Conservation (phyloP, 768 basidiomycete genomes). For the Chalciporus pseudorubinellus region DNA sequence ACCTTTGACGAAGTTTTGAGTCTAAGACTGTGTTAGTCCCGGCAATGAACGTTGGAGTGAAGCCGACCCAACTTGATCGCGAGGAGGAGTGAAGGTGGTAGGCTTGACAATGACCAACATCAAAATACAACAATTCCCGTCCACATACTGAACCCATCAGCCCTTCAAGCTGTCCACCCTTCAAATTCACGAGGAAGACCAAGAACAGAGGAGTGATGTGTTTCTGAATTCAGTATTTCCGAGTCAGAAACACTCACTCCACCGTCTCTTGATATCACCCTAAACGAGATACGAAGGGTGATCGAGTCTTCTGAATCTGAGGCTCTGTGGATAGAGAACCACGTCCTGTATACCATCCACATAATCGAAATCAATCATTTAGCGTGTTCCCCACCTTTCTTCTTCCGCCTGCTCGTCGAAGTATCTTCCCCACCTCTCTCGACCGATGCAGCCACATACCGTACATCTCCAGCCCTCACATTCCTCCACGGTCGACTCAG, state of each 20-base stretch:
- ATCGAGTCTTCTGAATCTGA: neutral
- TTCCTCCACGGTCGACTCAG: slow-evolving; percentile 45
- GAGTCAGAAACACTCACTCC: neutral
- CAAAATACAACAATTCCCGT: too few species aligned
- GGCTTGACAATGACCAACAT: too few species aligned
- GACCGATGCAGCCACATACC: slow-evolving; percentile 37
- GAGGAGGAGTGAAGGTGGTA: too few species aligned
- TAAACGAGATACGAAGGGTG: neutral
- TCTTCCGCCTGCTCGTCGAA: slow-evolving; percentile 1
- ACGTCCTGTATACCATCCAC: too few species aligned
- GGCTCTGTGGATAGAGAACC: neutral
- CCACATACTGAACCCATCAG: too few species aligned
- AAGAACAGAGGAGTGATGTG: neutral
- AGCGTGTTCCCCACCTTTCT: neutral
- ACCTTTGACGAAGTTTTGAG: slow-evolving; percentile 66
- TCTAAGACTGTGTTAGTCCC: too few species aligned
- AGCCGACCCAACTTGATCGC: too few species aligned
- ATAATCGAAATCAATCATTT: neutral
- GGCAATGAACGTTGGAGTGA: too few species aligned
- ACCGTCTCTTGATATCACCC: neutral
- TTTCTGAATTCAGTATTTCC: too few species aligned
- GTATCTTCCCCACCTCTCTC: neutral
- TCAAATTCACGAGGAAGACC: neutral
- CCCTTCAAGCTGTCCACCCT: neutral
- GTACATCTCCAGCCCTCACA: slow-evolving; percentile 29